A percentile compares a stretch with the other conserved stretches of the same genome.
phyloP scores from a whole-genome alignment of 2,329 filamentous ascomycete species.

The Xylaria sp. region DNA sequence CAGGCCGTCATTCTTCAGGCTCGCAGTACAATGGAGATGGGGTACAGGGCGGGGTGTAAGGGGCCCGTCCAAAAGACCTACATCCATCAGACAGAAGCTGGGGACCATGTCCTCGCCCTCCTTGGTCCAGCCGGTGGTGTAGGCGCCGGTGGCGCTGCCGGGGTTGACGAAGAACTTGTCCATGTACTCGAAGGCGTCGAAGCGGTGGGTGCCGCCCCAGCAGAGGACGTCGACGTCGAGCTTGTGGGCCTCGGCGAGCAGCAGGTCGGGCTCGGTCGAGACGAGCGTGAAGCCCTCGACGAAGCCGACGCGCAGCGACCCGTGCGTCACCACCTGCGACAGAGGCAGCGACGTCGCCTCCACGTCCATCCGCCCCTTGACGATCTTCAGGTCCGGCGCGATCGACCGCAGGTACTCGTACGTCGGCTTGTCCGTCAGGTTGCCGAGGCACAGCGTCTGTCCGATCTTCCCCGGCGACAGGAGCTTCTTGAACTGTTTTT shows the following conservation, averaged over 20 bases:
- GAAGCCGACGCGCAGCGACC: constrained; percentile 66
- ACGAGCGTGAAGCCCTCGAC: constrained; percentile 71
- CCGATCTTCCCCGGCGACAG: constrained; percentile 82
- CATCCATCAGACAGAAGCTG: constrained; percentile 97
- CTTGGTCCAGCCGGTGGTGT: constrained; percentile 59
- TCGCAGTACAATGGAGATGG: neutral
- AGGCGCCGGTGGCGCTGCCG: constrained; percentile 67
- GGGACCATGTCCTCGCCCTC: constrained; percentile 76
- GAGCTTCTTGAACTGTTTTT: constrained; percentile 82
- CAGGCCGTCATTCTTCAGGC: neutral
- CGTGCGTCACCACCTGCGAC: constrained; percentile 68
- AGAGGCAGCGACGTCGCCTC: constrained; percentile 67
- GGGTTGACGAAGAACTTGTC: constrained; percentile 75
- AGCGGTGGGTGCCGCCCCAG: constrained; percentile 69
- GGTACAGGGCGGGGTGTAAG: neutral
- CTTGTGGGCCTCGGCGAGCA: constrained; percentile 69
- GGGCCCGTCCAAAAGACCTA: constrained; percentile 53
- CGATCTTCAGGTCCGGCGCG: constrained; percentile 72
- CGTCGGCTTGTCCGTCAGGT: constrained; percentile 77
- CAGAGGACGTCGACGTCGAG: constrained; percentile 71
- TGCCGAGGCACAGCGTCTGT: constrained; percentile 78
- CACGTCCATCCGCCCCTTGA: constrained; percentile 68
- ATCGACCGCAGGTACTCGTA: constrained; percentile 80
- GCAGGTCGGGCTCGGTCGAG: constrained; percentile 66
- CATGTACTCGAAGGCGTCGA: constrained; percentile 74